Evolutionary conservation across 1,139 yeast genomes (phyloP), one percentile per base, ranked within the genome.

Genomic region (Zygotorulaspora mrakii): DNA sequence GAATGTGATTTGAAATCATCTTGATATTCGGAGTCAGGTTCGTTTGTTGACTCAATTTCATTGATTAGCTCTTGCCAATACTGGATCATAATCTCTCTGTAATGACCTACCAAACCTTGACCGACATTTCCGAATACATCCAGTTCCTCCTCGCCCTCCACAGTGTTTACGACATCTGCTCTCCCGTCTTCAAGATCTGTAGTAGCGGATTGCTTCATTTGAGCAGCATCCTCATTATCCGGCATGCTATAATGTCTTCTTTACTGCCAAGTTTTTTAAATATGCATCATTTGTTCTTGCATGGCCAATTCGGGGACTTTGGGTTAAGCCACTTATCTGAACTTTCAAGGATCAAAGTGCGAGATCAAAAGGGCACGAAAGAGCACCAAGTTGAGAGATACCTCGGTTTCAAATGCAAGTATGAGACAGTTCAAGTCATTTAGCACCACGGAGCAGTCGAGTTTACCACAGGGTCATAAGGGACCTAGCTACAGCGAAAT

Each of bases 61-160:
- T 88, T 88, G 63, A 91, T 89, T 8, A 91, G 79, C 54, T 85
- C 94, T 66, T 91, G 98, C 98, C 98, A 91, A 62, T 89, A 91
- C 50, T 84, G 89, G 76, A 89, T 82, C 91, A 91, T 84, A 68
- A 82, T 75, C 53, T 86, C 91, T 47, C 88, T 74, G 64, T 88
- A 83, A 45, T 76, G 77, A 1, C 96, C 96, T 1, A 74, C 72
- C 28, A 91, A 71, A 1, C 98, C 98, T 59, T 87, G 96, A 1
- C 95, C 96, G 3, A 91, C 97, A 61, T 91, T 91, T 50, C 82
- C 77, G 62, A 91, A 91, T 2, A 89, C 94, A 40, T 87, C 91
- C 40, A 67, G 64, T 17, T 69, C 68, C 3, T 67, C 71, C 6
- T 61, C 63, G 9, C 54, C 64, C 10, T 49, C 62, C n/a, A 39